These are phyloP conservation scores for Gyromitra esculenta DNA, from an alignment of 2,329 filamentous ascomycete species.

Conservation along the genomic window DNA sequence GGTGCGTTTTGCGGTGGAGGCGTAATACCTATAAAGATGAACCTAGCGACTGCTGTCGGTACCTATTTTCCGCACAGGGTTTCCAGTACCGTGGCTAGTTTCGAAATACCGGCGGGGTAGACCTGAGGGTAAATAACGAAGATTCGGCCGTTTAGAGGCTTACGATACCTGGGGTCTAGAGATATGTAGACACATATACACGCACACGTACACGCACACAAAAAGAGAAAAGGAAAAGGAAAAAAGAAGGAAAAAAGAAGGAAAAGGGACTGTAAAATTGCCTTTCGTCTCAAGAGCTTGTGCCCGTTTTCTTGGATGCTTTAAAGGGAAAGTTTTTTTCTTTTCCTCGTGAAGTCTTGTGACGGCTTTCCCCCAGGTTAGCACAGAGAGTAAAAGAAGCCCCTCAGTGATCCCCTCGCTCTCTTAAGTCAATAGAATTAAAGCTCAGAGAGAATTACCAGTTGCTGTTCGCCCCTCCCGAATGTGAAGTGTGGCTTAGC, in stretches of 20 bases:
- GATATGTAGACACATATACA: neutral
- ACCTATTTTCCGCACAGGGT: constrained; percentile 8
- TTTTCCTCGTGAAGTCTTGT: constrained; percentile 9
- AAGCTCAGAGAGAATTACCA: neutral
- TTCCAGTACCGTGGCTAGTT: constrained; percentile 24
- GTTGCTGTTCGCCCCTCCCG: constrained; percentile 20
- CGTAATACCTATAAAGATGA: constrained; percentile 1
- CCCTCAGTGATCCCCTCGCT: neutral
- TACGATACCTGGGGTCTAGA: constrained; percentile 10
- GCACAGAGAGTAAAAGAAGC: constrained; percentile 3
- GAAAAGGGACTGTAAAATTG: neutral
- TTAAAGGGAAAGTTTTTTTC: neutral
- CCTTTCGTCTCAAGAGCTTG: neutral
- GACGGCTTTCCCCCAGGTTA: neutral
- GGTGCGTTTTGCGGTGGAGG: neutral
- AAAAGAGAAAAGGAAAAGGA: neutral
- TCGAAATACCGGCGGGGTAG: neutral
- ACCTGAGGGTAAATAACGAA: constrained; percentile 18
- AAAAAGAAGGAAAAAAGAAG: no score
- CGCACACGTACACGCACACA: neutral
- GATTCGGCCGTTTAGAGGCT: neutral
- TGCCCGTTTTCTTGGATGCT: neutral
- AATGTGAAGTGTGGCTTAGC: constrained; percentile 7
- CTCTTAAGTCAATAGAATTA: neutral
- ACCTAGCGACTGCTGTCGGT: constrained; percentile 30